phyloP scores from a whole-genome alignment of 2,329 filamentous ascomycete species.

The Whalleya microplaca region DNA sequence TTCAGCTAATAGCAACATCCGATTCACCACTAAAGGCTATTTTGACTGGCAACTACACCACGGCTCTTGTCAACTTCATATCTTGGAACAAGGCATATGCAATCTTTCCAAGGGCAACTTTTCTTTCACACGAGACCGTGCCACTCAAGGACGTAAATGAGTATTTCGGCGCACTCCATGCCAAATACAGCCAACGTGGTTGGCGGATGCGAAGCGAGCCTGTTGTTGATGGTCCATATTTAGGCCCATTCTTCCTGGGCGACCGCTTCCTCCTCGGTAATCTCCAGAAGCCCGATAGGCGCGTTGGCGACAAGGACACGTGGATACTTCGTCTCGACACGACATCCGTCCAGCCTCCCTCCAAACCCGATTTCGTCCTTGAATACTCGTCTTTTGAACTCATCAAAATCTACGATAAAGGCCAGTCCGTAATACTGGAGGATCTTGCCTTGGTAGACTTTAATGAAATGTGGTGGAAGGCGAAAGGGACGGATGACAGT shows the following conservation, averaged over 20 bases:
- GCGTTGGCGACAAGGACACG: constrained; percentile 12
- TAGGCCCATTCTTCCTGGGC: too few relatives aligned
- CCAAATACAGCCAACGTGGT: constrained; percentile 2
- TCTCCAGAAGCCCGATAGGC: not conserved
- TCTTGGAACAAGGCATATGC: constrained; percentile 17
- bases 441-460: too few relatives aligned
- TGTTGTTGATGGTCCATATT: too few relatives aligned
- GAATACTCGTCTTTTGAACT: constrained; percentile 9
- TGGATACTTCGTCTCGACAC: constrained; percentile 11
- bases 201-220: constrained; percentile 8
- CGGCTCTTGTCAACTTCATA: constrained; percentile 14
- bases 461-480: too few relatives aligned
- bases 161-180: constrained; percentile 3
- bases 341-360: not conserved
- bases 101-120: constrained; percentile 12
- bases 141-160: not conserved
- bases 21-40: constrained; percentile 6
- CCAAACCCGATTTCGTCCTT: constrained; percentile 13
- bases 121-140: constrained; percentile 13
- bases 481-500: too few relatives aligned
- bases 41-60: constrained; percentile 7
- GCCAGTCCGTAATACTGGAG: too few relatives aligned
- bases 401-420: not conserved
- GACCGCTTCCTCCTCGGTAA: constrained; percentile 6
- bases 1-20: constrained; percentile 5